Evolutionary conservation across 495 filamentous ascomycete genomes (phyloP).

Genomic region (Elasticomyces elasticus): DNA sequence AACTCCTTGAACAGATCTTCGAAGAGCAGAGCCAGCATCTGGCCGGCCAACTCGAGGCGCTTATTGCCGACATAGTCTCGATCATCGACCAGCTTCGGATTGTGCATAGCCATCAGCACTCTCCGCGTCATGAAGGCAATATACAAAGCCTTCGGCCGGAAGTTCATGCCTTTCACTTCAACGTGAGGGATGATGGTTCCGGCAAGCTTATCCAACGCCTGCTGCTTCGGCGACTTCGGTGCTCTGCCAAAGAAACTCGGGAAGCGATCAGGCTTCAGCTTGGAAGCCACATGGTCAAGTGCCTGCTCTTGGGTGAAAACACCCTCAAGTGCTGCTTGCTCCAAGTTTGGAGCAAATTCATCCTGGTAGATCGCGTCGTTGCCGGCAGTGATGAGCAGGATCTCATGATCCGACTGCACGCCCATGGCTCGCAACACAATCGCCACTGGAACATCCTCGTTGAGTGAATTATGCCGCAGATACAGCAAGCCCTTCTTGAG

Average conservation of each 20-base stretch:
- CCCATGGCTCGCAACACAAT: constrained; percentile 89
- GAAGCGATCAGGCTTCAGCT: constrained; percentile 53
- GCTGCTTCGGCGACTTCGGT: constrained; percentile 65
- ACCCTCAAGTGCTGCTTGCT: constrained; percentile 69
- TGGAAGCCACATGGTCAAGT: constrained; percentile 74
- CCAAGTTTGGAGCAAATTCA: constrained; percentile 87
- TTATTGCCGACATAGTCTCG: constrained; percentile 98
- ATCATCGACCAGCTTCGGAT: constrained; percentile 82
- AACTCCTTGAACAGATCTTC: constrained; percentile 97
- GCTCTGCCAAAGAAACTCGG: neutral
- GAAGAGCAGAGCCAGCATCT: constrained; percentile 89
- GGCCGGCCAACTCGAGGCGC: constrained; percentile 82
- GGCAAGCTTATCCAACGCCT: constrained; percentile 82
- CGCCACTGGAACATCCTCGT: constrained; percentile 85
- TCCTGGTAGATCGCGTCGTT: constrained; percentile 81
- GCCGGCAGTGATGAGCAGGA: constrained; percentile 77
- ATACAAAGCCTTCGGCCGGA: constrained; percentile 89
- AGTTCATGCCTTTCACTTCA: constrained; percentile 77
- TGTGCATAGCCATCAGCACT: constrained; percentile 85
- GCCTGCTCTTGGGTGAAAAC: constrained; percentile 91
- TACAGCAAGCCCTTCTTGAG: constrained; percentile 83
- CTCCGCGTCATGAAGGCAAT: constrained; percentile 91
- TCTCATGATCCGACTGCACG: constrained; percentile 86
- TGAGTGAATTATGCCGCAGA: constrained; percentile 85
- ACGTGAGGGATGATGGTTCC: constrained; percentile 90